Evolutionary conservation across 2,329 filamentous ascomycete species (phyloP), one percentile per base, ranked within the genome.

Genomic region (Biscogniauxia marginata): DNA sequence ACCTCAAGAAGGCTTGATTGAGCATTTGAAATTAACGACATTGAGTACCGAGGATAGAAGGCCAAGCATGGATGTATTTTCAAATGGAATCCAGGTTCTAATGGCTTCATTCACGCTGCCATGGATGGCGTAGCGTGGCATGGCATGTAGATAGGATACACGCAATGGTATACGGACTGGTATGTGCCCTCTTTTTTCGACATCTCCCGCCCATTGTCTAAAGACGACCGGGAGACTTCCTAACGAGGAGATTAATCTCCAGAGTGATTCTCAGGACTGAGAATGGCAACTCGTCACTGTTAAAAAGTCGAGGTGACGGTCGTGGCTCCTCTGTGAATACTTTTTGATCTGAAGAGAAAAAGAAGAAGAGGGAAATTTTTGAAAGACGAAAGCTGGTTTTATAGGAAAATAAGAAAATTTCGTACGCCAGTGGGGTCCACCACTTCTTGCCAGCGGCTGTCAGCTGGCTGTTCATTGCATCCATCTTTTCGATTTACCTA

Each of bases 241-340:
- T 85, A 84, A 83, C 80, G 80, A 80, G 82, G 82, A 69, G 74
- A 73, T 80, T 76, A 61, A 71, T 85, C 80, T 85, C 75, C 81
- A 82, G 80, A 84, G 78, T 74, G 68, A 71, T 78, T 78, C 78
- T 76, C 76, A 61, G 21, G 52, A 55, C 60, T 67, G 74, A 74
- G 75, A 79, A 80, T 80, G 82, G 82, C 82, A 85, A 85, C 82
- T 70, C 81, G 74, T 80, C 82, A 84, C 82, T 81, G 82, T 85
- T 70, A 75, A 68, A 67, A 64, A 54, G 56, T 71, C 79, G 77
- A 75, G 77, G 77, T 84, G 82, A 80, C 75, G 81, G 82, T 85
- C 82, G 82, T 85, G 82, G 82, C 83, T 75, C 75, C 80, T 83
- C 80, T 74, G 75, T 83, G 76, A 71, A 77, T 73, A 77, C 81